Percentiles rank a stretch among this genome's conserved stretches.
These are phyloP conservation scores for Amphicarpaea edgeworthii DNA, from an alignment of 306 rosid species.

Conservation along the genomic window DNA sequence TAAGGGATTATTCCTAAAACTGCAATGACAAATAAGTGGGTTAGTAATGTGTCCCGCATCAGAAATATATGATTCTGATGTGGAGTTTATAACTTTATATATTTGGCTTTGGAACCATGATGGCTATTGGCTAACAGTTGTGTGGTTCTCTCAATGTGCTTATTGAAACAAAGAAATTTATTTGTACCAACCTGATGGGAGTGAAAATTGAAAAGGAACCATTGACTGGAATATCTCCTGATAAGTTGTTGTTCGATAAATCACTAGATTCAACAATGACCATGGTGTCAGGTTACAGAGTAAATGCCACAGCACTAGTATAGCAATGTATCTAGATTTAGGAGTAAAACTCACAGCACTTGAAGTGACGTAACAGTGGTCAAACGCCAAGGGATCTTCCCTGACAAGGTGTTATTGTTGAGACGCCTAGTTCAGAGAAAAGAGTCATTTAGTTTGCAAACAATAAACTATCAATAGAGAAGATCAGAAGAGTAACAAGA, in stretches of 20 bases:
- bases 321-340: conserved; percentile 15
- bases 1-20: conserved; percentile 56
- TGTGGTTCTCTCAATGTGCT: not conserved
- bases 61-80: not conserved
- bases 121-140: not conserved
- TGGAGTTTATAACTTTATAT: no score
- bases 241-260: conserved; percentile 73
- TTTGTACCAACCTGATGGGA: conserved; percentile 76
- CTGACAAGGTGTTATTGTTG: conserved; percentile 86
- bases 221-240: conserved; percentile 68
- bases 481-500: conserved; percentile 11
- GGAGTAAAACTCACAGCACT: conserved; percentile 84
- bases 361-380: conserved; percentile 63
- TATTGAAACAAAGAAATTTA: conserved; percentile 7
- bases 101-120: not conserved
- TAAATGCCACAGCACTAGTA: conserved; percentile 28
- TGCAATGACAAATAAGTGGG: conserved; percentile 47
- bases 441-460: conserved; percentile 46
- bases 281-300: conserved; percentile 43
- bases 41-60: conserved; percentile 15
- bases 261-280: conserved; percentile 67
- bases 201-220: conserved; percentile 90
- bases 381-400: conserved; percentile 66
- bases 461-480: conserved; percentile 19
- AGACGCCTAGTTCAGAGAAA: conserved; percentile 60